These are phyloP conservation scores for Venturiaceae sp. DNA, from an alignment of 2,329 filamentous ascomycete genomes.

Conservation along the genomic window DNA sequence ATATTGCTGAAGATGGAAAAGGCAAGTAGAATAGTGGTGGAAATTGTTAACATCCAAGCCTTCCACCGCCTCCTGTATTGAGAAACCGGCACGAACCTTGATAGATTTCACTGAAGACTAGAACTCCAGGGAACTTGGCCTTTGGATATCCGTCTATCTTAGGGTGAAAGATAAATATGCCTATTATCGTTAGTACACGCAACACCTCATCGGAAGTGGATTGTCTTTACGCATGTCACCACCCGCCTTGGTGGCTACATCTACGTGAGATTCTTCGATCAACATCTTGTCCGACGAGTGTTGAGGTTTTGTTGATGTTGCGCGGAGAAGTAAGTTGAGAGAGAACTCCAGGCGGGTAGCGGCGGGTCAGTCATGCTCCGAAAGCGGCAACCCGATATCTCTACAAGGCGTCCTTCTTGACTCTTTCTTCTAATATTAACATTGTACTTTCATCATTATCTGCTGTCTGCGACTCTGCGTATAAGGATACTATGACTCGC, in stretches of 20 bases:
- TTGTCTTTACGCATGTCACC: conserved; percentile 47
- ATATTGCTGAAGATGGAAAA: no score
- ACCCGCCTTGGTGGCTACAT: conserved; percentile 49
- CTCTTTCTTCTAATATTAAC: no score
- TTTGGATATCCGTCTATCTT: conserved; percentile 76
- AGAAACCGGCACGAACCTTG: conserved; percentile 71
- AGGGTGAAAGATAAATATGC: conserved; percentile 84
- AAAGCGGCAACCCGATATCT: no score
- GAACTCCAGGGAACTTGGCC: conserved; percentile 80
- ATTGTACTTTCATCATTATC: no score
- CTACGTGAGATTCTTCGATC: conserved; percentile 47
- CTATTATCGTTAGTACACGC: conserved; percentile 33
- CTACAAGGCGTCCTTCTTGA: no score
- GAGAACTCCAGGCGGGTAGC: not conserved
- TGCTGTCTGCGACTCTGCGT: no score
- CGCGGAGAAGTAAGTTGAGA: not conserved
- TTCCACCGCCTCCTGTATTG: no score
- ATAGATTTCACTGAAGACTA: conserved; percentile 90
- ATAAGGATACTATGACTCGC: no score
- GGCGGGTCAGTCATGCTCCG: not conserved
- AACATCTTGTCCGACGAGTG: conserved; percentile 39
- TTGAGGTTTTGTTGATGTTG: not conserved
- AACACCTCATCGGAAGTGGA: not conserved
- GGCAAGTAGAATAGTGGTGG: no score
- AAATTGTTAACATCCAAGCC: no score